Evolutionary conservation across 306 rosid genomes (phyloP).

Genomic region (Carpinus viminea): DNA sequence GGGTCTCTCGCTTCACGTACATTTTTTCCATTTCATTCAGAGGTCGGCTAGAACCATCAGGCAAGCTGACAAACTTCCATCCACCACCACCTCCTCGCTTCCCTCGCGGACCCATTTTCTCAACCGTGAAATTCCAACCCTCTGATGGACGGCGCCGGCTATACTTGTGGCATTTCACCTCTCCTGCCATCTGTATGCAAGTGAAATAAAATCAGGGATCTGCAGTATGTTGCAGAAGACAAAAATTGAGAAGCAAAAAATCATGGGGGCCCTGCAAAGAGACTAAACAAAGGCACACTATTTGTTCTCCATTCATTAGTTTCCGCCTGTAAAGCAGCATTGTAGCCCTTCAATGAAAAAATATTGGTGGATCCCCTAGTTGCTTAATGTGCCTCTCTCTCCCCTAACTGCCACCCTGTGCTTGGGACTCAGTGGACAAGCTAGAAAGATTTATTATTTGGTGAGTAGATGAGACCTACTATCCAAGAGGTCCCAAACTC

Average conservation of each 20-base stretch:
- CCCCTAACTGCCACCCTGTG: neutral
- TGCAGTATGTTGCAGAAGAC: neutral
- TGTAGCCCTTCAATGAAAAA: neutral
- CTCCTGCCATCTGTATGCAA: slow-evolving; percentile 69
- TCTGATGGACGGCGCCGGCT: slow-evolving; percentile 71
- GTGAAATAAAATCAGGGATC: slow-evolving; percentile 26
- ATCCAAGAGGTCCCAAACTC: neutral
- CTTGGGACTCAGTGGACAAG: no score
- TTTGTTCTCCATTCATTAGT: no score
- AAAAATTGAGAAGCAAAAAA: neutral
- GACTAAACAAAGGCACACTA: neutral
- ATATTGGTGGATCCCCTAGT: neutral
- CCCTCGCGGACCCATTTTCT: slow-evolving; percentile 79
- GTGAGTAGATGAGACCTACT: neutral
- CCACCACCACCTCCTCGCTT: slow-evolving; percentile 86
- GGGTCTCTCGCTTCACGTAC: slow-evolving; percentile 86
- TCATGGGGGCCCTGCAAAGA: neutral
- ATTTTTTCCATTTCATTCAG: slow-evolving; percentile 83
- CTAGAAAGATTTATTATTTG: neutral
- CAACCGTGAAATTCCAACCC: slow-evolving; percentile 82
- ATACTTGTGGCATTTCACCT: slow-evolving; percentile 76
- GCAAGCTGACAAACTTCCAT: slow-evolving; percentile 84
- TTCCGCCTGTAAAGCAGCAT: neutral
- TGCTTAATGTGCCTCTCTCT: neutral
- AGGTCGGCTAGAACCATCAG: slow-evolving; percentile 88